These are phyloP conservation scores for Kitagawia praeruptora DNA, from an alignment of 129 eudicot species.

Conservation along the genomic window DNA sequence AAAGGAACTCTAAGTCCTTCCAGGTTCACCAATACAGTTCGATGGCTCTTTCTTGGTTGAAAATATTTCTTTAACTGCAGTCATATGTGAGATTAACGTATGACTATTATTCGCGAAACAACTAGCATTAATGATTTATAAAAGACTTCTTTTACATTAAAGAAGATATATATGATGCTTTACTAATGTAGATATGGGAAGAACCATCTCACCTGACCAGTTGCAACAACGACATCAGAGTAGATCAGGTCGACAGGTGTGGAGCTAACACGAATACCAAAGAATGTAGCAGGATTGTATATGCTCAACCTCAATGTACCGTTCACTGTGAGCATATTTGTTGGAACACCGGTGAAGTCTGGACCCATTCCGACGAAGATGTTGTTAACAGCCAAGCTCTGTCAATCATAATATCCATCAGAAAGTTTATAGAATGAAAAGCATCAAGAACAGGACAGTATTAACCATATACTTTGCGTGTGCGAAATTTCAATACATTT, in stretches of 20 bases:
- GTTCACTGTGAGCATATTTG: constrained; percentile 71
- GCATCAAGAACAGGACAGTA: background rate
- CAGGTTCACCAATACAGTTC: constrained; percentile 39
- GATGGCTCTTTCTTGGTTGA: constrained; percentile 74
- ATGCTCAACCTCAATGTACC: constrained; percentile 62
- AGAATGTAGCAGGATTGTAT: constrained; percentile 89
- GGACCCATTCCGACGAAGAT: constrained; percentile 63
- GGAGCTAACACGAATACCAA: constrained; percentile 88
- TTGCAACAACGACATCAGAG: constrained; percentile 66
- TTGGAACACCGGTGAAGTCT: constrained; percentile 78
- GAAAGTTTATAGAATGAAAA: background rate
- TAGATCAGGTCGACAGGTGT: constrained; percentile 68
- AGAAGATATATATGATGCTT: background rate
- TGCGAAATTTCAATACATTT: background rate
- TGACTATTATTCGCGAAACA: background rate
- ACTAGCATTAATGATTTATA: too few relatives aligned
- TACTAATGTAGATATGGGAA: background rate
- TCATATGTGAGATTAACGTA: background rate
- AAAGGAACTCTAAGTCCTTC: constrained; percentile 74
- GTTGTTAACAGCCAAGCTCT: constrained; percentile 68
- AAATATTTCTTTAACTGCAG: constrained; percentile 71
- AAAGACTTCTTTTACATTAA: too few relatives aligned
- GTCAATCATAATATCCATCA: constrained; percentile 17
- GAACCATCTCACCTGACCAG: constrained; percentile 58
- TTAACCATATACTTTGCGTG: background rate